Conservation (phyloP, 2,329 filamentous ascomycete genomes). For the Alternaria sp. region DNA sequence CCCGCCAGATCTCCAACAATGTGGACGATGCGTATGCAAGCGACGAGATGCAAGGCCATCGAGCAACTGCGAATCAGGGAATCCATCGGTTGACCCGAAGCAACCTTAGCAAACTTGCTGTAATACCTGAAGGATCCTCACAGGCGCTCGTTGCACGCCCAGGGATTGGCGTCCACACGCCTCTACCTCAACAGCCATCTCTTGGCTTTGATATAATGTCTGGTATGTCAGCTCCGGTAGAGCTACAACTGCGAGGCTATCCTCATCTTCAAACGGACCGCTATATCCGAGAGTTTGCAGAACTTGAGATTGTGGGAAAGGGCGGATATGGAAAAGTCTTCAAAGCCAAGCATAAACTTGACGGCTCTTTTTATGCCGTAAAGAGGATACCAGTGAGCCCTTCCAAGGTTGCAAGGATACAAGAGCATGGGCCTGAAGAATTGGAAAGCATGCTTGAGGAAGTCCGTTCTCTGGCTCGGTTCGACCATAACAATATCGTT, state of each 20-base stretch:
- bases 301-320: constrained; percentile 65
- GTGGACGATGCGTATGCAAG: constrained; percentile 50
- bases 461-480: constrained; percentile 66
- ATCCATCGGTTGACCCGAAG: constrained; percentile 43
- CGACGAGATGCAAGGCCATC: constrained; percentile 48
- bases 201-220: constrained; percentile 22
- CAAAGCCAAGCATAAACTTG: constrained; percentile 67
- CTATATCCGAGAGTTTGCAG: constrained; percentile 45
- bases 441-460: constrained; percentile 67
- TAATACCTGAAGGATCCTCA: constrained; percentile 30
- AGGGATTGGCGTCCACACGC: constrained; percentile 9
- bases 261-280: constrained; percentile 43
- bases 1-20: constrained; percentile 49
- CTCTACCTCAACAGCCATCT: constrained; percentile 22
- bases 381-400: constrained; percentile 70
- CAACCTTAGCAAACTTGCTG: constrained; percentile 35
- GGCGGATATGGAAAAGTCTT: constrained; percentile 73
- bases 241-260: constrained; percentile 36
- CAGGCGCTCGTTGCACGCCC: constrained; percentile 34
- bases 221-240: constrained; percentile 23
- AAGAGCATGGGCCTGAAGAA: constrained; percentile 60
- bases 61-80: constrained; percentile 48
- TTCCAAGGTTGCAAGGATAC: constrained; percentile 61
- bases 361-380: constrained; percentile 69
- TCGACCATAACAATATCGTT: constrained; percentile 72